Conservation (phyloP, 163 green algal genomes). For the Chlorella variabilis region DNA sequence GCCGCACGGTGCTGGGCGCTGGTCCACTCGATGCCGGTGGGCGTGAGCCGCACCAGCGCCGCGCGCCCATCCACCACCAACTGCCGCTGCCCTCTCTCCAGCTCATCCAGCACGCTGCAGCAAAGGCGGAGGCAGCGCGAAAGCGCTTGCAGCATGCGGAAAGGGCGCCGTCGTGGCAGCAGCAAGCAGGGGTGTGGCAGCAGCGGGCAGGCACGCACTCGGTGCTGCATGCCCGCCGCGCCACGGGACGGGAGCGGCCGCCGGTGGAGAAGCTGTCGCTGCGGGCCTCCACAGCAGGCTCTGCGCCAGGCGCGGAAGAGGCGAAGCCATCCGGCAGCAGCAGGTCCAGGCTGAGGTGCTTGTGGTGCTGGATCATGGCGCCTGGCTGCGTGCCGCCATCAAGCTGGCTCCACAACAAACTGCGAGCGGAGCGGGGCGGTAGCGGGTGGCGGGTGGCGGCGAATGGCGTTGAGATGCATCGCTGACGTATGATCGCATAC, state of each 20-base stretch:
- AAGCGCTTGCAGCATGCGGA: neutral
- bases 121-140: neutral
- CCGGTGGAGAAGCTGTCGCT: neutral
- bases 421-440: neutral
- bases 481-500: no score
- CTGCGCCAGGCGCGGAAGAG: neutral
- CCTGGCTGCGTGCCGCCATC: neutral
- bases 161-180: neutral
- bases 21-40: conserved; percentile 1
- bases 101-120: neutral
- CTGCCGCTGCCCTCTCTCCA: neutral
- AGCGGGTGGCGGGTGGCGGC: neutral
- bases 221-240: neutral
- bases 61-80: neutral
- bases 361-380: conserved; percentile 25
- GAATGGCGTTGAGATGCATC: no score
- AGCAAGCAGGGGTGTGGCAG: no score
- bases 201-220: conserved; percentile 7
- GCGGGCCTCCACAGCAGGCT: neutral
- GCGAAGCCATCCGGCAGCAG: neutral
- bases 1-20: neutral
- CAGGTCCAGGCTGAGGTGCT: conserved; percentile 1
- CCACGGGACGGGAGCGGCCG: neutral
- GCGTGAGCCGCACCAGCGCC: neutral
- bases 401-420: neutral